A percentile compares a stretch with the other conserved stretches of the same genome.
These are phyloP conservation scores for Mortierella sp. DNA, from an alignment of 371 early-diverging fungal species.

Conservation along the genomic window DNA sequence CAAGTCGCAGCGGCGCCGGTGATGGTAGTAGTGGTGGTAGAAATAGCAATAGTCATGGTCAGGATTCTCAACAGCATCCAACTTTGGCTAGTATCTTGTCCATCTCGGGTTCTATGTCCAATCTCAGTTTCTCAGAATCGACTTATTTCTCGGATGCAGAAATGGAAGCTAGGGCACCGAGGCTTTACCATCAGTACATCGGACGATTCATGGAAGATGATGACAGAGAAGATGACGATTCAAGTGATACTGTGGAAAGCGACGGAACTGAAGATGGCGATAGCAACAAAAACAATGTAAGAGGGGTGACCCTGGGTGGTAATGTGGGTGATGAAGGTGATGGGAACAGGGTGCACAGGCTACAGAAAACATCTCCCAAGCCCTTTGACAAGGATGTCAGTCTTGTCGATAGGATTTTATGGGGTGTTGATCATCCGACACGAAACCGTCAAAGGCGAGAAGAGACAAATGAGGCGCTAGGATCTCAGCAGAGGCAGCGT, in stretches of 20 bases:
- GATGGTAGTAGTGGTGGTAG: not conserved
- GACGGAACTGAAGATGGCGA: constrained; percentile 1
- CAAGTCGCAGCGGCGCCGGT: constrained; percentile 6
- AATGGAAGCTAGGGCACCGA: constrained; percentile 51
- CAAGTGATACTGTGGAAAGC: constrained; percentile 7
- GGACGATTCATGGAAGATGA: constrained; percentile 54
- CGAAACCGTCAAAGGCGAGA: constrained; percentile 11
- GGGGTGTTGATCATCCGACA: constrained; percentile 44
- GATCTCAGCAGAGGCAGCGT: not conserved
- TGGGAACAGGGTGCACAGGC: not conserved
- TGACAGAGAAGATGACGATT: not conserved
- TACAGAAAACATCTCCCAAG: not conserved
- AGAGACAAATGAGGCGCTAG: not conserved
- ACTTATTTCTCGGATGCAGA: constrained; percentile 57
- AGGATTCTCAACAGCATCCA: constrained; percentile 13
- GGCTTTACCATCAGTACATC: constrained; percentile 51
- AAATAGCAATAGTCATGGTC: not conserved
- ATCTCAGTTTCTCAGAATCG: constrained; percentile 51
- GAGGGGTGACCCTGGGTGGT: not conserved
- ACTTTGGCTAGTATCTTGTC: constrained; percentile 39
- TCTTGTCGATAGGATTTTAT: constrained; percentile 46
- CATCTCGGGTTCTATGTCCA: constrained; percentile 52
- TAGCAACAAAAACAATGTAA: not conserved
- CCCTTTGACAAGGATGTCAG: constrained; percentile 47
- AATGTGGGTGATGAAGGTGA: constrained; percentile 10